phyloP scores from a whole-genome alignment of 2,329 filamentous ascomycete genomes.

The Botryotinia globosa region DNA sequence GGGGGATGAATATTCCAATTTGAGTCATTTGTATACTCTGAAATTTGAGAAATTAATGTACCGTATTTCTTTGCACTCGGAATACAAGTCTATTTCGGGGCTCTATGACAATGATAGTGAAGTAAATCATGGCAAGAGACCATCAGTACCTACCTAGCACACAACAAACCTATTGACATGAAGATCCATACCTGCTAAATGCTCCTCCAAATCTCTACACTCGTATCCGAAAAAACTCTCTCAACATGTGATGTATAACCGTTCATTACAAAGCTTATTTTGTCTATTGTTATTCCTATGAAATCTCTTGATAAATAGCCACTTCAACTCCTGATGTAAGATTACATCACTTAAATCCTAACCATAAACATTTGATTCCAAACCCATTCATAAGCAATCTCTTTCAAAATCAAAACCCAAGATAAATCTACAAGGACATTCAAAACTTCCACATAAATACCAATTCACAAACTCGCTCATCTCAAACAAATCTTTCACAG shows the following conservation, averaged over 20 bases:
- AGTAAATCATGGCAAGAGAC: background rate
- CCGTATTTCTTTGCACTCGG: background rate
- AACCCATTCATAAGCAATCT: background rate
- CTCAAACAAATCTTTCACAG: background rate
- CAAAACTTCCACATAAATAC: background rate
- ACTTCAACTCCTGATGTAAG: too few relatives aligned
- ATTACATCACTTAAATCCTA: too few relatives aligned
- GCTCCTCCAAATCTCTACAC: background rate
- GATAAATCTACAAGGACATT: background rate
- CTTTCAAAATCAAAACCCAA: too few relatives aligned
- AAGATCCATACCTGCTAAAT: background rate
- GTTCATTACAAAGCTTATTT: too few relatives aligned
- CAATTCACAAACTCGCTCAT: accelerated
- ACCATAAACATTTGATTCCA: too few relatives aligned
- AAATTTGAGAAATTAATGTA: background rate
- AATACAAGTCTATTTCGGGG: background rate
- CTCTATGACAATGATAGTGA: background rate
- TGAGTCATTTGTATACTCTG: background rate
- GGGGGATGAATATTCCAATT: too few relatives aligned
- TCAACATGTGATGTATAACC: too few relatives aligned
- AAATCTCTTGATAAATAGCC: too few relatives aligned
- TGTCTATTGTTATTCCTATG: too few relatives aligned
- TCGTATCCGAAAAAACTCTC: background rate
- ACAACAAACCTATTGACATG: background rate
- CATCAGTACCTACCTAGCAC: background rate